These are phyloP conservation scores for Rhodotorula glutinis DNA, from an alignment of 1,284 basidiomycete genomes.

Conservation along the genomic window DNA sequence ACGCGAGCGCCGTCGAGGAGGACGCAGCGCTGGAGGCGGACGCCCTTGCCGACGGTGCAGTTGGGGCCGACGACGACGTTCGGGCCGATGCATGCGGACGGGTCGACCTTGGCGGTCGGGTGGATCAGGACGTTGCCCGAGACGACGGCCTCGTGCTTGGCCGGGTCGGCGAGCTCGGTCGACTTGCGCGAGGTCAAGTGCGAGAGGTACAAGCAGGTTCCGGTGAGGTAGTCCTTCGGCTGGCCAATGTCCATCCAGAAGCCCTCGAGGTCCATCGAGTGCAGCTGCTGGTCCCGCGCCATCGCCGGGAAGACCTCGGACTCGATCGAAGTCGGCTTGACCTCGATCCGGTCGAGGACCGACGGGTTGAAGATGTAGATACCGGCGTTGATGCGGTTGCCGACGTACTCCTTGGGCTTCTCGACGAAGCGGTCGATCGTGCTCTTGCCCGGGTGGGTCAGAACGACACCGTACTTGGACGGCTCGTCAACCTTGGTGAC, in stretches of 20 bases:
- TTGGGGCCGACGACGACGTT: slow-evolving; percentile 57
- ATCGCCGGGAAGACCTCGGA: slow-evolving; percentile 57
- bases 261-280: slow-evolving; percentile 55
- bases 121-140: slow-evolving; percentile 32
- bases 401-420: slow-evolving; percentile 57
- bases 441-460: slow-evolving; percentile 52
- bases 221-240: slow-evolving; percentile 51
- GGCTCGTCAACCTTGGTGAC: slow-evolving; percentile 58
- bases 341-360: slow-evolving; percentile 55
- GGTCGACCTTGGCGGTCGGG: slow-evolving; percentile 53
- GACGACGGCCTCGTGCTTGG: slow-evolving; percentile 49
- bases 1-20: slow-evolving; percentile 52
- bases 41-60: slow-evolving; percentile 54
- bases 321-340: slow-evolving; percentile 56
- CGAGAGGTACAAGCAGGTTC: slow-evolving; percentile 56
- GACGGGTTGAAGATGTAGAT: slow-evolving; percentile 59
- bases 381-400: slow-evolving; percentile 58
- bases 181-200: slow-evolving; percentile 51
- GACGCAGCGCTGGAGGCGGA: slow-evolving; percentile 55
- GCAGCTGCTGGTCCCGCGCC: slow-evolving; percentile 54
- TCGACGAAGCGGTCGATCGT: slow-evolving; percentile 58
- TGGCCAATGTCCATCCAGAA: slow-evolving; percentile 60
- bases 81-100: slow-evolving; percentile 53
- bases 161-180: slow-evolving; percentile 50
- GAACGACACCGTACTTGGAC: slow-evolving; percentile 57